Evolutionary conservation across 257 asterid genomes (phyloP).

Genomic region (Osmanthus fragrans): DNA sequence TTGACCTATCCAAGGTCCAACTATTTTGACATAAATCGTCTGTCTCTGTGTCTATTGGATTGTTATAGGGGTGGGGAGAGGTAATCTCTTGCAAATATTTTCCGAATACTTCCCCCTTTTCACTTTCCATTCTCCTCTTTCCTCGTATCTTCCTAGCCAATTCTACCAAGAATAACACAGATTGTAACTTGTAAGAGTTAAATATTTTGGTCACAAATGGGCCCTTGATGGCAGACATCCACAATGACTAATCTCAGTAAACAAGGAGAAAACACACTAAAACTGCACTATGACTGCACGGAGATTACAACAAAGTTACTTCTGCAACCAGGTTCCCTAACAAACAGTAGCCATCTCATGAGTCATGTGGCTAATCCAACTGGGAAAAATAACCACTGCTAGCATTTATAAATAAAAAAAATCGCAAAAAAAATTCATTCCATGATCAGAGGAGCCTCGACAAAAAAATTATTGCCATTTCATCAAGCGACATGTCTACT

Average conservation of each 20-base stretch:
- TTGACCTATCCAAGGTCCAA: background rate
- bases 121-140: background rate
- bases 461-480: background rate
- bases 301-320: background rate
- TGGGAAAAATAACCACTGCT: constrained; percentile 2
- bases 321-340: constrained; percentile 6
- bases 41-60: background rate
- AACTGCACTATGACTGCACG: background rate
- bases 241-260: constrained; percentile 1
- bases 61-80: background rate
- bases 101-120: background rate
- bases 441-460: background rate
- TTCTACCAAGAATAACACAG: background rate
- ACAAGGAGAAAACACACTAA: constrained; percentile 11
- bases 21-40: too few species aligned
- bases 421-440: background rate
- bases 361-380: background rate
- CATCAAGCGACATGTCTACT: background rate
- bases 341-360: constrained; percentile 2
- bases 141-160: background rate
- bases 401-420: background rate
- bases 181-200: background rate
- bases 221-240: background rate
- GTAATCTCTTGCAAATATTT: background rate
- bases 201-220: background rate